Evolutionary conservation across 208 protist genomes (phyloP).

Genomic region (Crithidia sp.): DNA sequence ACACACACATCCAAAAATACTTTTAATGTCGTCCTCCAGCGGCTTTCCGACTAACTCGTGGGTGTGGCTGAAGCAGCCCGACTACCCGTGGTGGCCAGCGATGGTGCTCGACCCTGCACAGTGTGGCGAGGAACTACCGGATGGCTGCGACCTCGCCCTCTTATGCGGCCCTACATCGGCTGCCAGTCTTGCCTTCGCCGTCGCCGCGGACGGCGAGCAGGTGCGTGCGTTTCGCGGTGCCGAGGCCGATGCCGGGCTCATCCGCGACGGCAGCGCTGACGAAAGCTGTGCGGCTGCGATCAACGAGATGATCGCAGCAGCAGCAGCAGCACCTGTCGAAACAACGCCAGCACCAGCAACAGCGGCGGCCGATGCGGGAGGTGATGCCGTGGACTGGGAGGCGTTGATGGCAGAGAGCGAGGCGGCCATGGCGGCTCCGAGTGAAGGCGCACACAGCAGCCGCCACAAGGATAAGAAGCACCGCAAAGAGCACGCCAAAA

Average conservation of each 20-base stretch:
- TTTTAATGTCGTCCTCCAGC: constrained; percentile 12
- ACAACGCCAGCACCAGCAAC: not conserved
- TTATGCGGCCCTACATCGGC: constrained; percentile 64
- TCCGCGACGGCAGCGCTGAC: constrained; percentile 40
- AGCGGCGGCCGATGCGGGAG: not conserved
- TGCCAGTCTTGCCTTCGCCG: constrained; percentile 62
- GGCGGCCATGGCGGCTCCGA: not conserved
- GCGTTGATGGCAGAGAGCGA: constrained; percentile 8
- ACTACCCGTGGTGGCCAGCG: constrained; percentile 88
- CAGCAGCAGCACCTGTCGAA: not conserved
- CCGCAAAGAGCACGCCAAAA: too few relatives aligned
- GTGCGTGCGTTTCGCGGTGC: constrained; percentile 39
- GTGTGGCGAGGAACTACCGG: constrained; percentile 35
- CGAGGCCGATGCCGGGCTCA: constrained; percentile 38
- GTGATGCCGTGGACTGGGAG: constrained; percentile 7
- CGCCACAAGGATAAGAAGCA: constrained; percentile 12
- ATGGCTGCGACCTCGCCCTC: constrained; percentile 60
- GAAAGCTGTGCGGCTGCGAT: constrained; percentile 62
- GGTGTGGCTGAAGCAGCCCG: constrained; percentile 84
- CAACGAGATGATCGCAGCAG: constrained; percentile 43
- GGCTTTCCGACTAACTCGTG: constrained; percentile 46
- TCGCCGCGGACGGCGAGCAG: constrained; percentile 40
- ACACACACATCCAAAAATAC: constrained; percentile 1
- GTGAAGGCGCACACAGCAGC: not conserved
- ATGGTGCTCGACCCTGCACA: constrained; percentile 58